phyloP scores from a whole-genome alignment of 2,329 filamentous ascomycete genomes.

The Stemphylium vesicarium region DNA sequence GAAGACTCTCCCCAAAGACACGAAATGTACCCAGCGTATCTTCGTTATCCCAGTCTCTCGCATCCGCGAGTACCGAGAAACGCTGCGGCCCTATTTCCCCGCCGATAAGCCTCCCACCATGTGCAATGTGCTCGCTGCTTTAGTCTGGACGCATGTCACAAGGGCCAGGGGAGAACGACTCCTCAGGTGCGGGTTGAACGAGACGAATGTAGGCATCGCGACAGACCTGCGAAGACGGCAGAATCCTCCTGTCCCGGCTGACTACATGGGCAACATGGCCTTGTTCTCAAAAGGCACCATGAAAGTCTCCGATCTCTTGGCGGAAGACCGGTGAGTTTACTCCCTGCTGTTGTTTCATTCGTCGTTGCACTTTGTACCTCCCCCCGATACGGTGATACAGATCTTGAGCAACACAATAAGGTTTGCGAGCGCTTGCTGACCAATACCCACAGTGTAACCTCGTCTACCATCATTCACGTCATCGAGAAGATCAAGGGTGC shows the following conservation, averaged over 20 bases:
- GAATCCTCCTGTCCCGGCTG: conserved; percentile 27
- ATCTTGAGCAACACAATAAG: conserved; percentile 5
- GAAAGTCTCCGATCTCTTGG: conserved; percentile 31
- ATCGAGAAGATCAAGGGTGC: conserved; percentile 35
- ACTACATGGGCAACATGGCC: conserved; percentile 45
- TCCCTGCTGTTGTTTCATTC: conserved; percentile 1
- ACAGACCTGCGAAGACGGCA: conserved; percentile 39
- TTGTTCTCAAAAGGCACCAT: conserved; percentile 38
- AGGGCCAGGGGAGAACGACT: conserved; percentile 37
- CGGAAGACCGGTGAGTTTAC: conserved; percentile 38
- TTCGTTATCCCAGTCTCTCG: conserved; percentile 38
- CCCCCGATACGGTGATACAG: conserved; percentile 4
- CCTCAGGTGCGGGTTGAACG: conserved; percentile 20
- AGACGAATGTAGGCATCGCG: conserved; percentile 39
- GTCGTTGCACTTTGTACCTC: conserved; percentile 12
- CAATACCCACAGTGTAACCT: conserved; percentile 37
- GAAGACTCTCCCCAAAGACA: conserved; percentile 34
- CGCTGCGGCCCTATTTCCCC: conserved; percentile 26
- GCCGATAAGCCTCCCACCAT: conserved; percentile 30
- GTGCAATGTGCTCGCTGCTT: conserved; percentile 42
- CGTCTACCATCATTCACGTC: conserved; percentile 36
- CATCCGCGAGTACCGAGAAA: conserved; percentile 37
- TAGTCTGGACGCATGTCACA: conserved; percentile 47
- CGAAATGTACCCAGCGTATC: conserved; percentile 34
- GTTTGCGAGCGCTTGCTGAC: conserved; percentile 13